A percentile compares a stretch with the other conserved stretches of the same genome.
Conservation (phyloP, 2,329 filamentous ascomycete species). For the Neoarthrinium moseri region DNA sequence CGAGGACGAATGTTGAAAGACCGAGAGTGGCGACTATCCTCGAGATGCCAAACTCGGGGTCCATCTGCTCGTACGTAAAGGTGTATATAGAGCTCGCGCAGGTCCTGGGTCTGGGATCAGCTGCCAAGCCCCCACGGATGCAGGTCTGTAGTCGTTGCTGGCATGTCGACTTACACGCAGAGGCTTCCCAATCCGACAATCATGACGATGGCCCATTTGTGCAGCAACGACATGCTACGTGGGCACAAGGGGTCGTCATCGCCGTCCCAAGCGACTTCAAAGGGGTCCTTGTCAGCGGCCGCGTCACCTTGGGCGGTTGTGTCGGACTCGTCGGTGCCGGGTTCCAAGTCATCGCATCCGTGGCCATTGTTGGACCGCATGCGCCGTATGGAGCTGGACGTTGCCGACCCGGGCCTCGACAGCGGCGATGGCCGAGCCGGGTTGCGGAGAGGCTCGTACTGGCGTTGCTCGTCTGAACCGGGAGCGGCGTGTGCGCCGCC, state of each 20-base stretch:
- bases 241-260: constrained; percentile 74
- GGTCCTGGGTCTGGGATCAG: constrained; percentile 57
- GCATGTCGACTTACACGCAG: constrained; percentile 69
- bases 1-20: constrained; percentile 79
- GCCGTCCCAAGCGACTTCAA: constrained; percentile 73
- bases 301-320: neutral
- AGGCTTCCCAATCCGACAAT: constrained; percentile 74
- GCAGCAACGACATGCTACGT: constrained; percentile 60
- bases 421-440: neutral
- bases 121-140: too few species aligned
- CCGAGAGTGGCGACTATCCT: constrained; percentile 75
- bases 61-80: constrained; percentile 75
- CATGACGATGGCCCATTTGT: constrained; percentile 77
- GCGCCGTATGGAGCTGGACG: neutral
- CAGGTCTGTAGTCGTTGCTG: constrained; percentile 9
- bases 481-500: too few species aligned
- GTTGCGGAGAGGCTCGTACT: neutral
- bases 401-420: neutral
- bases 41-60: constrained; percentile 69
- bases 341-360: constrained; percentile 7
- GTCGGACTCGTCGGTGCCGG: constrained; percentile 1
- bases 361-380: constrained; percentile 12
- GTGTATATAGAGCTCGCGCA: constrained; percentile 89
- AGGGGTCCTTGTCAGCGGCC: constrained; percentile 42
- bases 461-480: too few species aligned